Evolutionary conservation across 106 monocot genomes (phyloP).

Genomic region (Agapanthus africanus): DNA sequence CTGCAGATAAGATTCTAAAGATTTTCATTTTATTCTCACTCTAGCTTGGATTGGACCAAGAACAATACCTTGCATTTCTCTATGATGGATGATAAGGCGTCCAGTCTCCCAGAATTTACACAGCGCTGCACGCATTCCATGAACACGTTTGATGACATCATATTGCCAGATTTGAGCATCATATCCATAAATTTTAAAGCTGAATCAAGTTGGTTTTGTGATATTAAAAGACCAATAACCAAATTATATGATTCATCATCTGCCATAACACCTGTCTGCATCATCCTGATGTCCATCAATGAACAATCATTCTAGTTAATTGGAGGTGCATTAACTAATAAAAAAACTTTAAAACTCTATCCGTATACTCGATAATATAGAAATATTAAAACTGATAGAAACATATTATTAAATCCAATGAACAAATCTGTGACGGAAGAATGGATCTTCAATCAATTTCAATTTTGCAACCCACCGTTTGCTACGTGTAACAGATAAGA

Average conservation of each 20-base stretch:
- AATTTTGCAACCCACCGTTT: too few species aligned
- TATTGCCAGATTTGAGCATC: constrained; percentile 55
- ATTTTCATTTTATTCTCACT: neutral
- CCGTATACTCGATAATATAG: neutral
- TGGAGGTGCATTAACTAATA: neutral
- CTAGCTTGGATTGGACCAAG: neutral
- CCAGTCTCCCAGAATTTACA: constrained; percentile 54
- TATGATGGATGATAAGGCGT: constrained; percentile 69
- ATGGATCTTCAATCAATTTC: neutral
- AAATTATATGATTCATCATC: constrained; percentile 87
- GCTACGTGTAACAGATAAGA: neutral
- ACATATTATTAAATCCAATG: neutral
- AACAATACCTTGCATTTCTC: constrained; percentile 93
- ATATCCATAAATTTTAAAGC: constrained; percentile 66
- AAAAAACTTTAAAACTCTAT: neutral
- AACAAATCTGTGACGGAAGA: neutral
- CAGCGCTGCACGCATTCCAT: constrained; percentile 47
- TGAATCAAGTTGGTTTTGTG: constrained; percentile 52
- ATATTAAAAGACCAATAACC: constrained; percentile 60
- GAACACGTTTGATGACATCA: constrained; percentile 58
- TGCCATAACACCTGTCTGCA: constrained; percentile 57
- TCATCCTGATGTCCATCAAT: constrained; percentile 78
- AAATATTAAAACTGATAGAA: neutral
- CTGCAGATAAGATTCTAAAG: neutral
- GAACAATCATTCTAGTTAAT: constrained; percentile 19